Base-by-base conservation (phyloP, 2,329 filamentous ascomycete genomes). In the Chrysosporium queenslandicum region DNA sequence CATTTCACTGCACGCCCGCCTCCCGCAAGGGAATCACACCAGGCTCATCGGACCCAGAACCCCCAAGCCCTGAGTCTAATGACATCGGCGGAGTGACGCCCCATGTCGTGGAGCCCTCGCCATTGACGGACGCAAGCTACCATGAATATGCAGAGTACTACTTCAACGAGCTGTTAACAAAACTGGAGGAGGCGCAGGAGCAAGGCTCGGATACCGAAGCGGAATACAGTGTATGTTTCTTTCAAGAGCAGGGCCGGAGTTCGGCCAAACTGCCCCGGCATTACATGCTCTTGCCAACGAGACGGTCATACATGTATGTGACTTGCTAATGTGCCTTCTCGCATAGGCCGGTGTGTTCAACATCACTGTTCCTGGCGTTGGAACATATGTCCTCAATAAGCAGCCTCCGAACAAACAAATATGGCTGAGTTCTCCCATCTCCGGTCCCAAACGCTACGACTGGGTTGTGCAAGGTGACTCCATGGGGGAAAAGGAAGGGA, bases 351-450 rank as follows among this genome's bases (percentile, higher is more conserved):
- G 92, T 52, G 89, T 97, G 52, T 77, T 97, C 60, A 89, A 83
- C 57, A 76, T 97, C 63, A 76, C 73, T 5, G 80, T 87, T 60
- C 80, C 81, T 1, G 73, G 77, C 11, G 74, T 81, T 47, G 89
- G 90, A 56, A 91, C 81, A 27, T 98, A 94, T 66, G 87, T 98
- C 55, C 79, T 98, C 72, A 98, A 98, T 79, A 98, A 98, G 71
- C 92, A 98, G 69, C 92, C 92, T 0, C 89, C 91, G 18, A 97
- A 96, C 76, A 92, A 89, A 75, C 92, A 84, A 67, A 95, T 98
- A 65, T 98, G 92, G 92, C 81, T 97, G 42, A 92, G 87, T 34
- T 94, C 88, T 40, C 92, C 92, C 3, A 75, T 88, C 50, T 90
- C 87, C 4, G 92, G 92, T 0, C 92, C 92, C 12, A 96, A 96